Base-by-base conservation (phyloP, 345 rosid species). In the Euclidium syriacum region DNA sequence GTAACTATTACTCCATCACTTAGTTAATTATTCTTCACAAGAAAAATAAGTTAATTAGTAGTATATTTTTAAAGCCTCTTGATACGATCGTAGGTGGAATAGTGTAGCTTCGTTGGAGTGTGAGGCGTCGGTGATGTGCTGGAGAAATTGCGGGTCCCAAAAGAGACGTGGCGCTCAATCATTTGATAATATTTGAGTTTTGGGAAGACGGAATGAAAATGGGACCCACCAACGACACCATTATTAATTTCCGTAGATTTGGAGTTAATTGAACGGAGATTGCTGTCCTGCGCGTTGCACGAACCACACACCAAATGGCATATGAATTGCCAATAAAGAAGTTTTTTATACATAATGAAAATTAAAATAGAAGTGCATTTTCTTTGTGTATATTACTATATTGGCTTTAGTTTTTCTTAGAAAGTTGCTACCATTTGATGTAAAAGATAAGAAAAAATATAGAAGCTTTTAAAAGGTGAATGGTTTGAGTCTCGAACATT, bases 111-210 rank as follows among this genome's bases (percentile, higher is more conserved):
- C 51, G 34, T 30, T 47, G 41, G 24, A 29, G 65, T 6, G 10
- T 17, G 50, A 62, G 50, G 46, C 68, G 74, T 70, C 74, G 74
- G 74, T 70, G 63, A 54, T 70, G 58, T 29, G 68, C 57, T 35
- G 16, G 43, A 29, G 43, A 24, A 35, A 62, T n/a, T 17, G 22
- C 2, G 17, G 36, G 2, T 10, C 6, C 0, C 15, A 36, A 22
- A 7, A 14, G 25, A 53, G 63, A 70, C 58, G 53, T 54, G 68
- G 63, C 74, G 11, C 3, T 22, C 29, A 18, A 19, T 53, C 42
- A 70, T 62, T 62, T 36, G 68, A 44, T 11, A 44, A 52, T 4
- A 35, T 2, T 15, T 26, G 49, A 61, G 73, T 43, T 30, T 60
- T 24, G 23, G 46, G 46, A 43, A 52, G 12, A 17, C 11, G 55